Base-by-base conservation (phyloP, 208 protist genomes). In the Leishmania tropica region DNA sequence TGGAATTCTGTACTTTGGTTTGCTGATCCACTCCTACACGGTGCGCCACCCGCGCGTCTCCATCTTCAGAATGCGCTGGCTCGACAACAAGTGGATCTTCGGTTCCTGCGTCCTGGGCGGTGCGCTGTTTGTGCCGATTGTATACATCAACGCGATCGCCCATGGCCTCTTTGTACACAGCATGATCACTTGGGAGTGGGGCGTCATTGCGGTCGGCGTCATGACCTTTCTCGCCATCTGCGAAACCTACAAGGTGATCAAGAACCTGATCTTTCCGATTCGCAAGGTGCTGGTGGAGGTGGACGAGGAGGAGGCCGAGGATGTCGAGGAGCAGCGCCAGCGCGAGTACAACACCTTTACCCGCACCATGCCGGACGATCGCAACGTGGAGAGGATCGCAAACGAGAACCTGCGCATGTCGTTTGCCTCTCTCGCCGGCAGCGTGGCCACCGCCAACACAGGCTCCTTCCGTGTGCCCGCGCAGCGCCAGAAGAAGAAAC, bases 11-110 rank as follows among this genome's bases (percentile, higher is more conserved):
- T 97, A 96, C 83, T 93, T 98, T 86, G 91, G 94, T 64, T 83
- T 98, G 47, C 80, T 98, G n/a, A 42, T 98, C 37, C 96, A 98
- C 87, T 86, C 94, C 45, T 98, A 98, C 91, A 98, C 93, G 24
- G 93, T 96, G 65, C 89, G 96, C 65, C 92, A 96, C 82, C 85
- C 88, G 10, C 89, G 95, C 54, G 78, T 88, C 42, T 96, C 94
- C 64, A 53, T 97, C 40, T 93, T 97, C 77, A 82, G 78, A 65
- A 97, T 97, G 94, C 94, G 91, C 51, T 96, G 90, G 92, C 88
- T 96, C 42, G 94, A 97, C 85, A 97, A 97, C 85, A 87, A 82
- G 62, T 96, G 93, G 93, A 88, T 97, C 73, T 96, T 83, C 75
- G 89, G 89, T 28, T 93, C 92, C 72, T 81, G 87, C 75, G 35